phyloP scores from a whole-genome alignment of 1,284 basidiomycete species.

The Rhodotorula sp. region DNA sequence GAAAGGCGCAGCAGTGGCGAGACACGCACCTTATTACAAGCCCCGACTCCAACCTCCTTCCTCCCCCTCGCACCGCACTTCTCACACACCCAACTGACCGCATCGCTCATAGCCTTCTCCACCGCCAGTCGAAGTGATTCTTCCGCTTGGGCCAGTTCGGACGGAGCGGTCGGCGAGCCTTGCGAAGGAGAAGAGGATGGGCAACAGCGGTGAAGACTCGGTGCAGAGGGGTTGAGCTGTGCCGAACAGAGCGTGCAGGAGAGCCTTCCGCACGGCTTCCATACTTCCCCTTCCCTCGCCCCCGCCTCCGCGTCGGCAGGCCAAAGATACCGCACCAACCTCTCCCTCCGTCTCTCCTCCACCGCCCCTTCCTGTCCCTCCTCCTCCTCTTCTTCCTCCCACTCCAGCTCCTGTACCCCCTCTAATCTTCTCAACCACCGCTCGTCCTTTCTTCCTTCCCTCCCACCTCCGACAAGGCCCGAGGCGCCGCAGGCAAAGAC shows the following conservation, averaged over 20 bases:
- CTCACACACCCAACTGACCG: conserved; percentile 17
- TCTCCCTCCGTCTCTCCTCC: background rate
- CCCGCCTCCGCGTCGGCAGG: background rate
- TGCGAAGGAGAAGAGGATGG: background rate
- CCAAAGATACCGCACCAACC: conserved; percentile 10
- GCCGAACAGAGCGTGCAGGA: conserved; percentile 20
- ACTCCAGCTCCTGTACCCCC: background rate
- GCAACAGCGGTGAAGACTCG: conserved; percentile 4
- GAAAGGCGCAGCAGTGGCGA: background rate
- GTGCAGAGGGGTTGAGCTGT: conserved; percentile 9
- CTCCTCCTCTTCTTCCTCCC: background rate
- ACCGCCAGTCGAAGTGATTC: conserved; percentile 27
- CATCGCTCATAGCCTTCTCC: conserved; percentile 31
- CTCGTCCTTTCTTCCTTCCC: background rate
- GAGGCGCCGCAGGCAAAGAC: conserved; percentile 10
- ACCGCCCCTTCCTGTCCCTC: background rate
- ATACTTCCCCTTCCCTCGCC: too few relatives aligned
- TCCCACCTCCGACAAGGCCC: background rate
- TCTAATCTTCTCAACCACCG: background rate
- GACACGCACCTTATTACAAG: conserved; percentile 34
- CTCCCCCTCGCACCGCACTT: conserved; percentile 21
- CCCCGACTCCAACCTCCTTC: conserved; percentile 20
- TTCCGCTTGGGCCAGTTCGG: conserved; percentile 5
- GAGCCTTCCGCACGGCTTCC: conserved; percentile 7
- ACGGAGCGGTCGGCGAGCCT: background rate